Base-by-base conservation (phyloP, 192 early-diverging fungal genomes). In the Mortierella hygrophila region DNA sequence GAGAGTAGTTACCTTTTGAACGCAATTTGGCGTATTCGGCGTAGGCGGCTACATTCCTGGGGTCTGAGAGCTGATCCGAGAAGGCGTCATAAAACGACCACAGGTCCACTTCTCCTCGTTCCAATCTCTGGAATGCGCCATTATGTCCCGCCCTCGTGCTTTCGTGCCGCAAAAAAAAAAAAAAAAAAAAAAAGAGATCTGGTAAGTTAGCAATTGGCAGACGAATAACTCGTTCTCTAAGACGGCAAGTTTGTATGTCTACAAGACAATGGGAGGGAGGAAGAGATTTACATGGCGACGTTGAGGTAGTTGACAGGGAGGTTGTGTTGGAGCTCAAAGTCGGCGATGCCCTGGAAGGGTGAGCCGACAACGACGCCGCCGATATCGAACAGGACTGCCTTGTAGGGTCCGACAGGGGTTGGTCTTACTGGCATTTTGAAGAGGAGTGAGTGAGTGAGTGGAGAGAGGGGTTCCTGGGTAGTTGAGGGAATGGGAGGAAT, bases 341-440 rank as follows among this genome's bases (percentile, higher is more conserved):
- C 83, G 26, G 92, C 88, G 72, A 97, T 96, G 7, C 94, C 95
- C 68, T 94, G 89, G 74, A 97, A 92, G 37, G 97, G 97, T 47
- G 94, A 95, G 54, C 93, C 90, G 23, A 96, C 95, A 46, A 94
- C 93, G 2, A 97, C 95, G 42, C 96, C 96, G 71, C 96, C 97
- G 49, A 97, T 94, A 87, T 97, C 97, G 75, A 97, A 97, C 20
- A 97, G 91, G 26, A 97, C 93, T 2, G 96, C 96, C 82, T 93
- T 94, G 88, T 85, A 90, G 10, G 69, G 69, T 23, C 71, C 26
- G n/a, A 26, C 55, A 5, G 55, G 8, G n/a, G 23, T 26, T 26
- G 55, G 55, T 23, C 10, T 57, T 26, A 57, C n/a, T 26, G 60
- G 35, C 35, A 65, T 32, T 65, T 65, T n/a, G 29, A 40, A 40